Conservation (phyloP, 176 grass and related monocot species). For the Lolium multiflorum region DNA sequence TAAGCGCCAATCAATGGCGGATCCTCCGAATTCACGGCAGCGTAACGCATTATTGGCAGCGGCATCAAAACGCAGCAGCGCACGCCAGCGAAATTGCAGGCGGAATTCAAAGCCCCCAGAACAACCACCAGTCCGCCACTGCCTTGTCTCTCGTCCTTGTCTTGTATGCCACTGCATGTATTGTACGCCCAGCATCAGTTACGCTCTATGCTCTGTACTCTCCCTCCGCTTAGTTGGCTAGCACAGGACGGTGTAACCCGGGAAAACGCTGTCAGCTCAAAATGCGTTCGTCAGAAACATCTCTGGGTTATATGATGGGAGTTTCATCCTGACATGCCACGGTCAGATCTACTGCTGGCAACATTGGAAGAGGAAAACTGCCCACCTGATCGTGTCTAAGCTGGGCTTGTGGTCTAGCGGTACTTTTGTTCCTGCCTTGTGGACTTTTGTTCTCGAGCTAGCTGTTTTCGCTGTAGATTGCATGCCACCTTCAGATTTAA, state of each 20-base stretch:
- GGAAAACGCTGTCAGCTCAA: neutral
- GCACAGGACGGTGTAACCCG: neutral
- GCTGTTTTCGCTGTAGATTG: too few relatives aligned
- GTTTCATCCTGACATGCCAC: neutral
- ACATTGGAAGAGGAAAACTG: neutral
- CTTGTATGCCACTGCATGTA: too few relatives aligned
- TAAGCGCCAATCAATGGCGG: constrained; percentile 30
- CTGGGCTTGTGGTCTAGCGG: neutral
- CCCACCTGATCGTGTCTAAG: neutral
- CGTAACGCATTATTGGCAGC: neutral
- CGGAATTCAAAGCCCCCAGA: constrained; percentile 30
- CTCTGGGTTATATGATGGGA: neutral
- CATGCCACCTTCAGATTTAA: neutral
- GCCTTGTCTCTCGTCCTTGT: too few relatives aligned
- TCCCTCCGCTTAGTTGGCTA: neutral
- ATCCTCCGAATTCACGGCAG: constrained; percentile 23
- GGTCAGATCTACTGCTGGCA: neutral
- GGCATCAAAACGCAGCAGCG: neutral
- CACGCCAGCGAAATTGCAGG: constrained; percentile 14
- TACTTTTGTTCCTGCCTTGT: neutral
- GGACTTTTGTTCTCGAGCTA: neutral
- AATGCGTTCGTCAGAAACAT: neutral
- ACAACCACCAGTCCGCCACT: neutral
- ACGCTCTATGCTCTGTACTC: too few relatives aligned
- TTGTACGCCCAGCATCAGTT: too few relatives aligned